A percentile compares a stretch with the other conserved stretches of the same genome.
Evolutionary conservation across 345 rosid genomes (phyloP).

Genomic region (Melaleuca alternifolia): DNA sequence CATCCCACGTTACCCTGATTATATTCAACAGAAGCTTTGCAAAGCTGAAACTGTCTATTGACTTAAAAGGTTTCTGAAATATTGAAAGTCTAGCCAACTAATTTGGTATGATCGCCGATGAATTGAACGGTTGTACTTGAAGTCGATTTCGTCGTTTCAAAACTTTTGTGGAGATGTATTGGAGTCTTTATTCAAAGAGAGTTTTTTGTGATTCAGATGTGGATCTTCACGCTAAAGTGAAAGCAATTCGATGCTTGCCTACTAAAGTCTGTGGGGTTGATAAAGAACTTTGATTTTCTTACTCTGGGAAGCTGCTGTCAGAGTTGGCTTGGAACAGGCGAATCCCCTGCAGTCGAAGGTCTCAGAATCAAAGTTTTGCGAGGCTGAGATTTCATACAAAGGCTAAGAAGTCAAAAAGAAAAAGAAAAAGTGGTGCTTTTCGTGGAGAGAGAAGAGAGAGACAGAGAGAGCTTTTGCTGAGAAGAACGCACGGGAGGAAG

Average conservation of each 20-base stretch:
- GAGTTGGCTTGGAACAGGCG: not conserved
- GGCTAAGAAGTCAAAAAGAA: no score
- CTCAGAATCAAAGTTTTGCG: no score
- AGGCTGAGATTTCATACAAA: no score
- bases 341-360: not conserved
- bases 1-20: no score
- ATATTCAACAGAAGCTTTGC: no score
- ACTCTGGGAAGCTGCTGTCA: not conserved
- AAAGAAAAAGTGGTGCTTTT: no score
- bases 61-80: not conserved
- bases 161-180: not conserved
- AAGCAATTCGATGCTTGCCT: not conserved
- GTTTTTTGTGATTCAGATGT: not conserved
- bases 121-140: not conserved
- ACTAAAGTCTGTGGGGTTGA: not conserved
- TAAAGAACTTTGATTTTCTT: not conserved
- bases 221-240: not conserved
- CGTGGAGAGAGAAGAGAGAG: no score
- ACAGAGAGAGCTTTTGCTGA: no score
- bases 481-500: no score
- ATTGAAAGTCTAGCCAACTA: not conserved
- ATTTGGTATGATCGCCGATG: not conserved
- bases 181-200: not conserved
- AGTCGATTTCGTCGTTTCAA: not conserved
- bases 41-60: no score